Evolutionary conservation across 495 filamentous ascomycete species (phyloP), one percentile per base, ranked within the genome.

Genomic region (Penicillium malachiteum): DNA sequence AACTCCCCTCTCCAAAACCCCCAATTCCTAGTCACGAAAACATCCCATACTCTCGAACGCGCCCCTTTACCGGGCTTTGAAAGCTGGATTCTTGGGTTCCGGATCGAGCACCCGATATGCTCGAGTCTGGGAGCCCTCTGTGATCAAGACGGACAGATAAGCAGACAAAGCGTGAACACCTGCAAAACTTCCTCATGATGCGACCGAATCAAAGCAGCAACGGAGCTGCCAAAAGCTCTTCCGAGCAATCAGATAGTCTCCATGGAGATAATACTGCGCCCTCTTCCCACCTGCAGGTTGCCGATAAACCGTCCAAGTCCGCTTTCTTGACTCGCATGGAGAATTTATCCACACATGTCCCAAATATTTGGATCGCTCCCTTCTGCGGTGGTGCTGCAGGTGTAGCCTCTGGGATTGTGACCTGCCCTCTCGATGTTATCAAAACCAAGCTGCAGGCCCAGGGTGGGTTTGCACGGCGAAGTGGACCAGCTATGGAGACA

Each of bases 361-460:
- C 85, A 12, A 72, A 76, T 34, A 69, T 70, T 14, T 80, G 72
- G 47, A 72, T 88, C 33, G 77, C 84, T 65, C 80, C 89, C 42
- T 77, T 97, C 40, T 84, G 91, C 37, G 94, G 94, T 42, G 95
- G 91, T 9, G 78, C 87, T 37, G 93, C 92, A 48, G 94, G 94
- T 50, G 87, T 96, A 57, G 89, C 88, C 5, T 96, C 92, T 5
- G 94, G 94, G 7, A 83, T 97, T 39, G 91, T 97, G 58, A 97
- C 94, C 41, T 99, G 94, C 67, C 94, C 94, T 16, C 83, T 99
- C 50, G 94, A 99, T 79, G 94, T 99, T 48, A 97, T 99, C 66
- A 99, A 99, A 76, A 99, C 94, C 43, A 97, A 96, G 69, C 72
- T 99, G 48, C 94, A 99, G 70, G 95, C 93, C 33, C 95, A 97